Evolutionary conservation across 2,329 filamentous ascomycete genomes (phyloP).

Genomic region (Aphanocladium album): DNA sequence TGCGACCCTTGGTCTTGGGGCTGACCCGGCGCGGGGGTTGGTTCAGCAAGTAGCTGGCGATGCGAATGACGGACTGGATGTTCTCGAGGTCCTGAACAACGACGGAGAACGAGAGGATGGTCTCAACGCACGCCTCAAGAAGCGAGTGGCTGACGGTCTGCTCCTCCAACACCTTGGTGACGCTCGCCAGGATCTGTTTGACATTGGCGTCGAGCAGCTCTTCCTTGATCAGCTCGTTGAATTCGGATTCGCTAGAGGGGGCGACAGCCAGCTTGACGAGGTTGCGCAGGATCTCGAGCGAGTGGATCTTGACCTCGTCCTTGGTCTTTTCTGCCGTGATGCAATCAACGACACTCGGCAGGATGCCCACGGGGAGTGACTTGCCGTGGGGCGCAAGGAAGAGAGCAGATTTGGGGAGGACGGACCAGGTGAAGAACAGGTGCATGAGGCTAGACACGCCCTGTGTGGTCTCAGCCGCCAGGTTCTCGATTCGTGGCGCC

Average conservation of each 20-base stretch:
- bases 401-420: constrained; percentile 57
- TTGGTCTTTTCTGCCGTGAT: constrained; percentile 70
- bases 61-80: constrained; percentile 71
- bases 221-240: constrained; percentile 50
- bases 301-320: constrained; percentile 79
- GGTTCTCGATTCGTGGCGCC: constrained; percentile 68
- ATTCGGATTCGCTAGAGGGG: constrained; percentile 50
- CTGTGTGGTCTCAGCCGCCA: constrained; percentile 82
- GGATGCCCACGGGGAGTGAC: constrained; percentile 52
- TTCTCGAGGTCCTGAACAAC: constrained; percentile 64
- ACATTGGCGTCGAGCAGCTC: constrained; percentile 54
- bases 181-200: constrained; percentile 58
- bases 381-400: constrained; percentile 51
- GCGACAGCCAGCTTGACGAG: constrained; percentile 57
- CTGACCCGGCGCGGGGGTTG: constrained; percentile 81
- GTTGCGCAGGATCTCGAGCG: constrained; percentile 69
- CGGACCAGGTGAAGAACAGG: constrained; percentile 77
- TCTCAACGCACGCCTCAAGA: constrained; percentile 72
- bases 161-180: constrained; percentile 61
- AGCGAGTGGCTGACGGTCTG: constrained; percentile 63
- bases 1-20: constrained; percentile 73
- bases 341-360: constrained; percentile 67
- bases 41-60: constrained; percentile 73
- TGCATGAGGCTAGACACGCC: constrained; percentile 78
- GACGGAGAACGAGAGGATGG: constrained; percentile 69